Evolutionary conservation across 768 basidiomycete species (phyloP).

Genomic region (Trametes meyenii): DNA sequence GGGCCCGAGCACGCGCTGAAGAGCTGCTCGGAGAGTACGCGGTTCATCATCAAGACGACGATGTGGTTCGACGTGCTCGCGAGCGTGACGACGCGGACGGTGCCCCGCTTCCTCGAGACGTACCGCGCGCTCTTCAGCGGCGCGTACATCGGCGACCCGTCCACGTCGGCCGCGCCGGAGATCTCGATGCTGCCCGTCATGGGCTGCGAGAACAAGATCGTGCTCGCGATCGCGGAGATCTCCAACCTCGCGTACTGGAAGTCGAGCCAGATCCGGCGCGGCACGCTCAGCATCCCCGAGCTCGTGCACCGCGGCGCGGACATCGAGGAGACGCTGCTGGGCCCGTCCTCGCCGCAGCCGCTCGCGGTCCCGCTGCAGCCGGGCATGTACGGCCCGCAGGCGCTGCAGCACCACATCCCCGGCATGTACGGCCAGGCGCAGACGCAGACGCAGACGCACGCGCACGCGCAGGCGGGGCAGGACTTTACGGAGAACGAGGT

Average conservation of each 20-base stretch:
- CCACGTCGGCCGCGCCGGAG: slow-evolving; percentile 36
- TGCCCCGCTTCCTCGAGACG: slow-evolving; percentile 57
- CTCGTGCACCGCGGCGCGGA: slow-evolving; percentile 56
- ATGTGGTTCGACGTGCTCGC: slow-evolving; percentile 90
- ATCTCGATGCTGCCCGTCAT: slow-evolving; percentile 81
- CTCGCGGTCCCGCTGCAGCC: slow-evolving; percentile 28
- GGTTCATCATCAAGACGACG: slow-evolving; percentile 79
- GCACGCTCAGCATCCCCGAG: slow-evolving; percentile 59
- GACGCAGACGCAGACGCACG: slow-evolving; percentile 4
- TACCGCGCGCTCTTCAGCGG: slow-evolving; percentile 61
- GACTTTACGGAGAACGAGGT: slow-evolving; percentile 32
- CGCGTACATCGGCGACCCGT: slow-evolving; percentile 43
- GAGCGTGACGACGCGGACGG: slow-evolving; percentile 63
- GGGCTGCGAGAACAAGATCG: slow-evolving; percentile 81
- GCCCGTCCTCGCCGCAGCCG: slow-evolving; percentile 35
- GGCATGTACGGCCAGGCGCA: background rate
- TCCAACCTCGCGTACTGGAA: slow-evolving; percentile 72
- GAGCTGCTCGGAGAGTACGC: slow-evolving; percentile 51
- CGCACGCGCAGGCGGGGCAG: slow-evolving; percentile 7
- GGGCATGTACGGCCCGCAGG: slow-evolving; percentile 22
- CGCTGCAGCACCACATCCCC: slow-evolving; percentile 15
- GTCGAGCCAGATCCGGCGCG: slow-evolving; percentile 38
- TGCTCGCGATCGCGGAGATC: slow-evolving; percentile 79
- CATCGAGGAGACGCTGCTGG: slow-evolving; percentile 51
- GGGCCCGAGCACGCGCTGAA: slow-evolving; percentile 50